These are phyloP conservation scores for Tetrastigma voinierianum DNA, from an alignment of 164 flowering plant genomes.

Conservation along the genomic window DNA sequence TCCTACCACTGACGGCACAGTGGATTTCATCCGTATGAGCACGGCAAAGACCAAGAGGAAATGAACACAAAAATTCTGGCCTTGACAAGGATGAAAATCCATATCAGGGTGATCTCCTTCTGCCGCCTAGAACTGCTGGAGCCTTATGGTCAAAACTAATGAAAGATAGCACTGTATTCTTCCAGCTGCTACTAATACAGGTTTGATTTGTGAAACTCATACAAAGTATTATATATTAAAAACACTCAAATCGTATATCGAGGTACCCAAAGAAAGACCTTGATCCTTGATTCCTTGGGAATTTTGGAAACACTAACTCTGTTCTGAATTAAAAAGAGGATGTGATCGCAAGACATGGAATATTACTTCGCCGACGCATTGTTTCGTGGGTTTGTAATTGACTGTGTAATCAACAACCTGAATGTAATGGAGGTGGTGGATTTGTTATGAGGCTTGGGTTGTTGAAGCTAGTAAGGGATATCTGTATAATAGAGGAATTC, in stretches of 20 bases:
- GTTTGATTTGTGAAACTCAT: slow-evolving; percentile 16
- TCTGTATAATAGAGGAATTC: slow-evolving; percentile 53
- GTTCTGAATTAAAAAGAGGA: too few species aligned
- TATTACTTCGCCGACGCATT: background rate
- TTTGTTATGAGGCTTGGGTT: slow-evolving; percentile 79
- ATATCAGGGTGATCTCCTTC: slow-evolving; percentile 45
- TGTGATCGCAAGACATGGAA: background rate
- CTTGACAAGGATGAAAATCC: slow-evolving; percentile 27
- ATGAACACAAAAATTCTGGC: slow-evolving; percentile 43
- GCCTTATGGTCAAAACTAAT: slow-evolving; percentile 28
- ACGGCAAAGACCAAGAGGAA: slow-evolving; percentile 58
- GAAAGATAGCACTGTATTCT: slow-evolving; percentile 14
- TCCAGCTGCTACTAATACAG: too few species aligned
- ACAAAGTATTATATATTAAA: background rate
- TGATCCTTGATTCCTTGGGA: background rate
- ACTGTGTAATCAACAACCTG: too few species aligned
- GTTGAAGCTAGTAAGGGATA: slow-evolving; percentile 60
- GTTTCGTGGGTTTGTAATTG: background rate
- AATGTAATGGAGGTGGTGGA: slow-evolving; percentile 84
- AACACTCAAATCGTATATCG: background rate
- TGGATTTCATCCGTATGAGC: slow-evolving; percentile 65
- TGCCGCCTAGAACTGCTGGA: slow-evolving; percentile 73
- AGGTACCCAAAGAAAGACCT: too few species aligned
- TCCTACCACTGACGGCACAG: slow-evolving; percentile 53
- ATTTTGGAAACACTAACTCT: background rate